Evolutionary conservation across 371 early-diverging fungal genomes (phyloP).

Genomic region (Paraphysoderma sedebokerense): DNA sequence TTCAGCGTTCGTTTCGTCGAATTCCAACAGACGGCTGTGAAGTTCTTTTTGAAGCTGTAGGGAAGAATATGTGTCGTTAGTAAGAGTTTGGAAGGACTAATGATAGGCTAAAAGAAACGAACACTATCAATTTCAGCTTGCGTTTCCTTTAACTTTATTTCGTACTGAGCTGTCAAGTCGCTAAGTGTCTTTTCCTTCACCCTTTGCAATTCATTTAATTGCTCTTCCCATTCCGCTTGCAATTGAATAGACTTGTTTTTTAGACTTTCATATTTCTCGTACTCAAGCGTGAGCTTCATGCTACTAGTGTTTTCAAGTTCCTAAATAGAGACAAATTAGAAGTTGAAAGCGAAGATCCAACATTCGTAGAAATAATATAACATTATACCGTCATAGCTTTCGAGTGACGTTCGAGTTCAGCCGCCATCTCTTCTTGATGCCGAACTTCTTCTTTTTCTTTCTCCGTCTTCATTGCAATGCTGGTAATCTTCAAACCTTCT

Average conservation of each 20-base stretch:
- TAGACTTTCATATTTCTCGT: constrained; percentile 31
- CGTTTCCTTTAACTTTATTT: constrained; percentile 14
- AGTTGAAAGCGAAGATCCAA: not conserved
- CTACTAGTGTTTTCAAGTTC: constrained; percentile 25
- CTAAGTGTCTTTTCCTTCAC: constrained; percentile 18
- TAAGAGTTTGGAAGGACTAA: not conserved
- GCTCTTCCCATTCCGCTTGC: constrained; percentile 25
- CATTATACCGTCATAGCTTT: too few relatives aligned
- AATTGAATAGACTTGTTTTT: constrained; percentile 19
- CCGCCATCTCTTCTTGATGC: constrained; percentile 21
- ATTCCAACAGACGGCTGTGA: constrained; percentile 18
- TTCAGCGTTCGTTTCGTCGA: constrained; percentile 25
- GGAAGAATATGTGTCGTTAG: not conserved
- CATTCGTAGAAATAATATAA: too few relatives aligned
- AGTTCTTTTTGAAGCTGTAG: constrained; percentile 26
- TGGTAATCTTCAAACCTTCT: constrained; percentile 24
- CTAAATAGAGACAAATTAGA: constrained; percentile 3
- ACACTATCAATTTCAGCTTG: constrained; percentile 28
- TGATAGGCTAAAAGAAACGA: not conserved
- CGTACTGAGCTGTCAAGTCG: constrained; percentile 18
- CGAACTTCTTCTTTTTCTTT: constrained; percentile 35
- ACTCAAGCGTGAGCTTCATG: constrained; percentile 29
- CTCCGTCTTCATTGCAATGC: constrained; percentile 20
- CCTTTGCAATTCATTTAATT: constrained; percentile 19
- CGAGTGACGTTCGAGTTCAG: constrained; percentile 10